Conservation (phyloP, 2,329 filamentous ascomycete species). For the Colletotrichum lindemuthianum region DNA sequence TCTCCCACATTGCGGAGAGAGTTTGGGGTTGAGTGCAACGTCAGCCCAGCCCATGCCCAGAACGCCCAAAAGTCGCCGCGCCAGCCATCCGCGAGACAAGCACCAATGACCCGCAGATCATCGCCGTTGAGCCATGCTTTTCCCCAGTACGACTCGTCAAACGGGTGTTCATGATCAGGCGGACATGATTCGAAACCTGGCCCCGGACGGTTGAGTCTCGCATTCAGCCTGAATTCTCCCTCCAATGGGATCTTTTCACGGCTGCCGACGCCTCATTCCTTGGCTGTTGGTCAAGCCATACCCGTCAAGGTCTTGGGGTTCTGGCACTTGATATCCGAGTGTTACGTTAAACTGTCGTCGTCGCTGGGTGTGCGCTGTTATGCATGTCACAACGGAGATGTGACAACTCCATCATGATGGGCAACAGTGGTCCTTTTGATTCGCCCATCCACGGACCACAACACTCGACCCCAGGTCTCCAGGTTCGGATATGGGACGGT, state of each 20-base stretch:
- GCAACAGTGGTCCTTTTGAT: too few species aligned
- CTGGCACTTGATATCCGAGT: conserved; percentile 5
- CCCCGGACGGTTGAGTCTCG: not conserved
- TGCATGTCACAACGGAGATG: not conserved
- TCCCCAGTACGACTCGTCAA: not conserved
- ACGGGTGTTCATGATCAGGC: not conserved
- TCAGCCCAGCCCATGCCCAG: conserved; percentile 9
- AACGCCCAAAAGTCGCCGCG: not conserved
- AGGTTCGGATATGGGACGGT: not conserved
- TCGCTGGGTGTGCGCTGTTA: too few species aligned
- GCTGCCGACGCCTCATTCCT: not conserved
- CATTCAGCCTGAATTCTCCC: conserved; percentile 30
- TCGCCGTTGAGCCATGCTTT: not conserved
- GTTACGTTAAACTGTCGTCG: not conserved
- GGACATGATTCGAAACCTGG: conserved; percentile 19
- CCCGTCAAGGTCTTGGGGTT: not conserved
- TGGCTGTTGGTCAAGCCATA: conserved; percentile 18
- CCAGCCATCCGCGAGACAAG: conserved; percentile 23
- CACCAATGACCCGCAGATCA: not conserved
- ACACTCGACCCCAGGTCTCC: conserved; percentile 7
- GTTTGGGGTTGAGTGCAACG: conserved; percentile 23
- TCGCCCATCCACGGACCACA: too few species aligned
- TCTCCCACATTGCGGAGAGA: conserved; percentile 20
- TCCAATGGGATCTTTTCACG: conserved; percentile 18
- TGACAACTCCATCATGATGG: not conserved